Evolutionary conservation across 2,329 filamentous ascomycete species (phyloP).

Genomic region (Fusarium decemcellulare): DNA sequence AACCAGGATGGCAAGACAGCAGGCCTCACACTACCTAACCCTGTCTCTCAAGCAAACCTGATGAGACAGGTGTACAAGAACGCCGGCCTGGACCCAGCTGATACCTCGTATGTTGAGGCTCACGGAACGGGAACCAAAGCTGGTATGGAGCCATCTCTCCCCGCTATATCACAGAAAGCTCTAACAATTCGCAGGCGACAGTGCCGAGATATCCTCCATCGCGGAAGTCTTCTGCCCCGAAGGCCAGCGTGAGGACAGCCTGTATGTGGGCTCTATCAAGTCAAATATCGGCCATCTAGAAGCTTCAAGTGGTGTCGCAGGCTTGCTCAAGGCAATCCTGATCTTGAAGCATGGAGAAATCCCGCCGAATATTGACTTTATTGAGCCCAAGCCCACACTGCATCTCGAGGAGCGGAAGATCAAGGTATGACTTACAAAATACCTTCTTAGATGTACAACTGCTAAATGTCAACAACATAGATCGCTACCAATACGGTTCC

Average conservation of each 20-base stretch:
- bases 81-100: constrained; percentile 38
- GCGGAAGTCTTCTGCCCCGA: constrained; percentile 26
- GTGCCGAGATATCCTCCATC: constrained; percentile 30
- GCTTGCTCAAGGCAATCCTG: constrained; percentile 25
- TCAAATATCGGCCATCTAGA: constrained; percentile 32
- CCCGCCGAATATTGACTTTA: constrained; percentile 26
- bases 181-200: constrained; percentile 26
- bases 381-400: constrained; percentile 23
- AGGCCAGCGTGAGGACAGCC: background rate
- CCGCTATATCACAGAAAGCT: no score
- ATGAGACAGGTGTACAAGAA: constrained; percentile 50
- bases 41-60: constrained; percentile 48
- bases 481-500: constrained; percentile 21
- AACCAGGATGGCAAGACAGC: constrained; percentile 27
- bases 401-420: constrained; percentile 16
- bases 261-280: constrained; percentile 33
- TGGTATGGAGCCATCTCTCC: constrained; percentile 9
- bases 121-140: constrained; percentile 41
- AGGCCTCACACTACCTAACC: constrained; percentile 58
- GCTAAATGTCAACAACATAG: constrained; percentile 15
- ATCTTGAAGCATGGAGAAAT: constrained; percentile 29
- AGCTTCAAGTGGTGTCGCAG: constrained; percentile 32
- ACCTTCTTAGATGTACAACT: background rate
- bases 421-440: constrained; percentile 3
- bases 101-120: constrained; percentile 44